A percentile compares a stretch with the other conserved stretches of the same genome.
phyloP scores from a whole-genome alignment of 257 asterid species.

The Solanum bulbocastanum region DNA sequence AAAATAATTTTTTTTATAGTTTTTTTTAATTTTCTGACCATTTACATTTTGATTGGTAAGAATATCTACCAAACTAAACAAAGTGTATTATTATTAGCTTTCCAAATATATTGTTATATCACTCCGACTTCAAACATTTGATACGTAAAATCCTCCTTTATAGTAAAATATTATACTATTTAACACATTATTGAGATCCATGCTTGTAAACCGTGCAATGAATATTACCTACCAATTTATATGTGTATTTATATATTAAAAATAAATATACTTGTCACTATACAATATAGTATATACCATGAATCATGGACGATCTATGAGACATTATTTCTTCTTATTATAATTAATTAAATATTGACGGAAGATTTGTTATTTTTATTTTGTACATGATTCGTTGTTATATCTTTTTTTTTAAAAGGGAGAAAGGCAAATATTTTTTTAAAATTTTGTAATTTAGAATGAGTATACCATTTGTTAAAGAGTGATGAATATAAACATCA shows the following conservation, averaged over 20 bases:
- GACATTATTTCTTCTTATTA: background rate
- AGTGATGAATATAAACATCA: background rate
- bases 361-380: background rate
- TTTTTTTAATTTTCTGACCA: too few relatives aligned
- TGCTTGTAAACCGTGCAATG: background rate
- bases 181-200: background rate
- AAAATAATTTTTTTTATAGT: too few relatives aligned
- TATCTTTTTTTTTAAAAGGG: too few relatives aligned
- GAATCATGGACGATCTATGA: background rate
- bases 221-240: background rate
- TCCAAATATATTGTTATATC: background rate
- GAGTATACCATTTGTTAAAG: background rate
- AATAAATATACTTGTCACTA: background rate
- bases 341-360: background rate
- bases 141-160: background rate
- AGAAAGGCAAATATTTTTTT: too few relatives aligned
- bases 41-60: too few relatives aligned
- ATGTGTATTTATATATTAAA: background rate
- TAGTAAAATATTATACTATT: background rate
- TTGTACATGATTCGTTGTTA: background rate
- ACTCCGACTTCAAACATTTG: background rate
- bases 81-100: background rate
- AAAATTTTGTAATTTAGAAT: background rate
- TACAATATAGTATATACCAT: background rate
- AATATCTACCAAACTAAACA: too few relatives aligned